Conservation (phyloP, 352 stramenopile genomes). For the Globisporangium nagaii region DNA sequence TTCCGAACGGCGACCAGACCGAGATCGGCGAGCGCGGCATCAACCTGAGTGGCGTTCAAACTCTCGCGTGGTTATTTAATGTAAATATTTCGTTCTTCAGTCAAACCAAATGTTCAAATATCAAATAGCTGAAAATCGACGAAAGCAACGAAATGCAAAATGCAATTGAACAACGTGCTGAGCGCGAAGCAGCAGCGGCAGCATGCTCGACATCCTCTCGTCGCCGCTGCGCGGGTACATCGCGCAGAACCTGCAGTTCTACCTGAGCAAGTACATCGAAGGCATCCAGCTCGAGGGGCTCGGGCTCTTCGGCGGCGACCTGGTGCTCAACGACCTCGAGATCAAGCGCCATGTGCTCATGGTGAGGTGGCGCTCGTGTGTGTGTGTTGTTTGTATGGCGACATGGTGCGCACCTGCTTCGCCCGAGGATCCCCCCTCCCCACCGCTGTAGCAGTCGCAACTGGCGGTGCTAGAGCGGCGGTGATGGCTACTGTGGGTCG, state of each 20-base stretch:
- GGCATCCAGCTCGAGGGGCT: slow-evolving; percentile 84
- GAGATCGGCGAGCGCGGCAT: slow-evolving; percentile 60
- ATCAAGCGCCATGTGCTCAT: slow-evolving; percentile 84
- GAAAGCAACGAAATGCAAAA: no score
- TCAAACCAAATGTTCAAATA: no score
- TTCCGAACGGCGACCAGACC: slow-evolving; percentile 54
- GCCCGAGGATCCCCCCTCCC: no score
- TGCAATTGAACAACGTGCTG: no score
- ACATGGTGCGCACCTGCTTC: no score
- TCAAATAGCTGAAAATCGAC: no score
- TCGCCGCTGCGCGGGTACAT: slow-evolving; percentile 82
- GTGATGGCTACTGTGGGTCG: not conserved
- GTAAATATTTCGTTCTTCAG: no score
- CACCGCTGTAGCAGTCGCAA: not conserved
- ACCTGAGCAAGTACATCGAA: slow-evolving; percentile 88
- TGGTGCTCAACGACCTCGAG: slow-evolving; percentile 86
- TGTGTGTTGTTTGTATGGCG: no score
- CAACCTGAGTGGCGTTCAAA: slow-evolving; percentile 61
- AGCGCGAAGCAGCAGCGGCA: not conserved
- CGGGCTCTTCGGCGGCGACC: slow-evolving; percentile 77
- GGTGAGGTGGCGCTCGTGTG: slow-evolving; percentile 9
- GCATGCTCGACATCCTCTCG: slow-evolving; percentile 83
- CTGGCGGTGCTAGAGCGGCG: not conserved
- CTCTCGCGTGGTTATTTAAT: slow-evolving; percentile 78
- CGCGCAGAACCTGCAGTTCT: slow-evolving; percentile 85